Base-by-base conservation (phyloP, 441 rosid genomes). In the Populus hybrid region DNA sequence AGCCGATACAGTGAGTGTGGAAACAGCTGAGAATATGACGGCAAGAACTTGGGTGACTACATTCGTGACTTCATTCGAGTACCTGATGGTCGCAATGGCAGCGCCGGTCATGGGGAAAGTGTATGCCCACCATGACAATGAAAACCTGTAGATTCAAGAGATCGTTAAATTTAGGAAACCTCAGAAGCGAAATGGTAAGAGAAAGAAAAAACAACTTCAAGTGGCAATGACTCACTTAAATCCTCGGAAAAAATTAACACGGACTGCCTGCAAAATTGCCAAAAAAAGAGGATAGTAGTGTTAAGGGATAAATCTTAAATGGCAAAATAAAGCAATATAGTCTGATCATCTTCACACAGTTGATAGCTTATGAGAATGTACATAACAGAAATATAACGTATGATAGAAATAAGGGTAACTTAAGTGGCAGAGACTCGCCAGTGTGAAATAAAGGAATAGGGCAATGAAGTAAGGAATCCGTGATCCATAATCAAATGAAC, bases 81-180 rank as follows among this genome's bases (percentile, higher is more conserved):
- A 95, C 46, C 84, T 82, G 42, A 90, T 87, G n/a, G 98, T 94
- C 12, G 97, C 91, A 6, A 90, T 84, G 24, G 98, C 94, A 2
- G 93, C 97, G 2, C 95, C 89, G 0, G 97, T 92, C 97, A 94
- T 94, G 0, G 99, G 95, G 78, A 94, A 95, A 19, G 98, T 94
- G 82, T 92, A 92, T 3, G 97, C 98, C 98, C 99, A 94, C 97
- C 97, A 92, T 72, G 97, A 92, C 83, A 90, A 81, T 34, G 97
- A 94, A 80, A 96, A 94, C 87, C 94, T 94, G 77, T 26, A 73
- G 63, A 63, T 67, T 38, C 10, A 77, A 63, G 75, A 19, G 30
- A 36, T 26, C 12, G 32, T 24, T 8, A 23, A 75, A 18, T 32
- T 36, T 18, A 19, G 40, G 57, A 69, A 30, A 72, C 61, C 35